Evolutionary conservation across 1,284 basidiomycete genomes (phyloP), one percentile per base, ranked within the genome.

Genomic region (Stereum hirsutum): DNA sequence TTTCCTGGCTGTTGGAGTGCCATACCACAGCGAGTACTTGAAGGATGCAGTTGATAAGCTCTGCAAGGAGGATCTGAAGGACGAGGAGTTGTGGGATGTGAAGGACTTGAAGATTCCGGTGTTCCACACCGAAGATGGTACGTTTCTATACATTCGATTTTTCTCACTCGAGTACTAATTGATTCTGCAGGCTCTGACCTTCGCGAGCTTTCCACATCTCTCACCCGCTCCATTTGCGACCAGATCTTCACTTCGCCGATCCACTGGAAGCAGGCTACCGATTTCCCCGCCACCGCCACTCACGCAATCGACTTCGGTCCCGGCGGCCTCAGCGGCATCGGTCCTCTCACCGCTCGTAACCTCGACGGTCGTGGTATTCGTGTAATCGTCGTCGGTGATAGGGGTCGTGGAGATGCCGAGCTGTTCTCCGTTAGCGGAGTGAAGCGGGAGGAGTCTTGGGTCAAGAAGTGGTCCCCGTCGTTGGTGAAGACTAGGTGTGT

Each of bases 291-390:
- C 45, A 75, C 82, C 7, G 91, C 93, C 0, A 98, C 95, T 4
- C 95, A 99, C 62, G 86, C 90, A 5, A 68, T 99, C 54, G 96
- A 97, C 65, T 98, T 99, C 58, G 96, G 95, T 46, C 91, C 95
- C 1, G 95, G 95, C 50, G 94, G 94, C 25, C 61, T 89, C 46
- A 91, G 87, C 53, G 95, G 95, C 38, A 95, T 98, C 54, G 94
- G 94, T 39, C 83, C 87, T 43, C 73, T 98, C 41, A 94, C 92
- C 27, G 81, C 87, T 6, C 82, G 89, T 52, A 94, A 92, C 63
- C 72, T 94, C 38, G 92, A 96, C 57, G 95, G 95, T 19, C 84
- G 90, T 33, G 95, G 96, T 43, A 82, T 98, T 33, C 82, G 91
- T 41, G 80, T 94, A 43, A 75, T 97, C 49, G 78, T 94, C 50